Conservation (phyloP, 2,329 filamentous ascomycete species). For the Furcasterigmium sp. region DNA sequence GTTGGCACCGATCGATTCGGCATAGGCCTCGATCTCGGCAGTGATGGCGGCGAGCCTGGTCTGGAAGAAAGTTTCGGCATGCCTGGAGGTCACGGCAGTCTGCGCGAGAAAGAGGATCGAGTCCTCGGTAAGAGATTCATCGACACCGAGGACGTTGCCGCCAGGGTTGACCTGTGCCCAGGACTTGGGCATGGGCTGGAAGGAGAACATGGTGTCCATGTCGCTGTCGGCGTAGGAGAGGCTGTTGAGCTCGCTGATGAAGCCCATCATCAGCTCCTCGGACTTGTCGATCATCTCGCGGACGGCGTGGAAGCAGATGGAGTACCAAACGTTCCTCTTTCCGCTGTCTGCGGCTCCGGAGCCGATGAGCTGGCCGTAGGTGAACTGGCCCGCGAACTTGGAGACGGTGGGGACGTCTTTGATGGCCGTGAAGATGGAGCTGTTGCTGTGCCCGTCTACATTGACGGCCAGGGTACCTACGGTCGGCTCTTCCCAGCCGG, state of each 20-base stretch:
- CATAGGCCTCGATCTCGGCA: conserved; percentile 19
- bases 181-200: conserved; percentile 7
- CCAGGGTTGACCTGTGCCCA: conserved; percentile 1
- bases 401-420: neutral
- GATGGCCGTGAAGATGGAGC: neutral
- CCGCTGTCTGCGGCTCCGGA: neutral
- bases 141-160: conserved; percentile 5
- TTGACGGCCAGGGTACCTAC: neutral
- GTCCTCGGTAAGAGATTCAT: neutral
- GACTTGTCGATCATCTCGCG: conserved; percentile 1
- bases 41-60: conserved; percentile 22
- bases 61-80: conserved; percentile 19
- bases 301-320: conserved; percentile 2
- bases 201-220: conserved; percentile 4
- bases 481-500: neutral
- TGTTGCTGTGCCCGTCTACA: neutral
- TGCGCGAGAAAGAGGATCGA: conserved; percentile 4
- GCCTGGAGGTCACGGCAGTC: conserved; percentile 14
- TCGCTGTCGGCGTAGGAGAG: neutral
- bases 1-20: conserved; percentile 7
- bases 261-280: neutral
- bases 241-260: neutral
- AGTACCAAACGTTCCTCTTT: conserved; percentile 5
- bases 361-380: neutral
- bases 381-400: neutral